Evolutionary conservation across 805 yeast genomes (phyloP).

Genomic region (Yarrowia porcina): DNA sequence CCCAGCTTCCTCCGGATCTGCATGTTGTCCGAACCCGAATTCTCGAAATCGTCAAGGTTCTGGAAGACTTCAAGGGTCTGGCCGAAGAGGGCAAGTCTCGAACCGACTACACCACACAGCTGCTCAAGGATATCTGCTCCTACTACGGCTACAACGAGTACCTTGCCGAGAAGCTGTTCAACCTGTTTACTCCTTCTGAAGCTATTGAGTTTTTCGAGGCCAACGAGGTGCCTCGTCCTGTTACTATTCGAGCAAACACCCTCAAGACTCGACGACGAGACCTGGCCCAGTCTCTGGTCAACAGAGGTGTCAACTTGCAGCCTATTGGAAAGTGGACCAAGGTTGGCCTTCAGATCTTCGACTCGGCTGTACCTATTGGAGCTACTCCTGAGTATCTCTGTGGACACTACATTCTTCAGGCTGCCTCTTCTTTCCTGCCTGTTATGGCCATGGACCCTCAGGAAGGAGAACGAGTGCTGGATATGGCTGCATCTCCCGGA

Average conservation of each 20-base stretch:
- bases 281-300: slow-evolving; percentile 88
- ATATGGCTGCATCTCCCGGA: slow-evolving; percentile 99
- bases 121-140: slow-evolving; percentile 80
- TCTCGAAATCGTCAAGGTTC: slow-evolving; percentile 89
- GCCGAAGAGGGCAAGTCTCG: slow-evolving; percentile 87
- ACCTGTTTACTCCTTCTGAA: slow-evolving; percentile 88
- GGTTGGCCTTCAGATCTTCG: slow-evolving; percentile 95
- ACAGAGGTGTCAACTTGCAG: slow-evolving; percentile 94
- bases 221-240: slow-evolving; percentile 93
- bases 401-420: slow-evolving; percentile 96
- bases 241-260: slow-evolving; percentile 97
- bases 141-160: slow-evolving; percentile 92
- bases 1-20: slow-evolving; percentile 60
- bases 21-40: slow-evolving; percentile 86
- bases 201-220: slow-evolving; percentile 99
- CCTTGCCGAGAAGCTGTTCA: slow-evolving; percentile 89
- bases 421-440: slow-evolving; percentile 96
- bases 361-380: slow-evolving; percentile 99
- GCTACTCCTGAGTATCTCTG: slow-evolving; percentile 99
- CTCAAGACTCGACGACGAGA: slow-evolving; percentile 92
- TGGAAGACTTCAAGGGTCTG: slow-evolving; percentile 79
- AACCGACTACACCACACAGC: slow-evolving; percentile 72
- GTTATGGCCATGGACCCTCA: slow-evolving; percentile 98
- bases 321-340: slow-evolving; percentile 98
- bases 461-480: slow-evolving; percentile 90